Base-by-base conservation (phyloP, 176 grass and related monocot species). In the Luzula sylvatica region DNA sequence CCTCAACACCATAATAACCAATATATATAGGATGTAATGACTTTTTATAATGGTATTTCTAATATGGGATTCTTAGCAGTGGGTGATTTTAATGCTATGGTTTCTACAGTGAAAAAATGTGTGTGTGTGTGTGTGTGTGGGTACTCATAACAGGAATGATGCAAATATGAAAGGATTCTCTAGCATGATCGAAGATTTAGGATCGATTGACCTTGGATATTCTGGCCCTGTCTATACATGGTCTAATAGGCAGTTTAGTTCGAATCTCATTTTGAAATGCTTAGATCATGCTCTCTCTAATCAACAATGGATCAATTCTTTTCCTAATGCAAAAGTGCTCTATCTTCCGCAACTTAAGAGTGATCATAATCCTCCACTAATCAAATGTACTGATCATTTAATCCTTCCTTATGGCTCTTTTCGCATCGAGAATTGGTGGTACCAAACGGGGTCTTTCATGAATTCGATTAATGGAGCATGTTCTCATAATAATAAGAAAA, bases 111-210 rank as follows among this genome's bases (percentile, higher is more conserved):
- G 3, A 17, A 50, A 3, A 50, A 50, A 23, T 23, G 9, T 1
- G n/a, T n/a, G n/a, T n/a, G n/a, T n/a, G n/a, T n/a, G n/a, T n/a
- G n/a, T n/a, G n/a, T n/a, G n/a, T n/a, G 17, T 13, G 20, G 47
- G 47, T 2, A 50, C 7, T 5, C 0, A 2, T 0, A 32, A 3
- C 3, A 0, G 0, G 0, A 0, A 7, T 0, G 20, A 50, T 0
- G 0, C 0, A 3, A 8, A 50, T 20, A 19, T 4, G 0, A 50
- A 1, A 7, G 3, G 15, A 0, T 50, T 50, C 20, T 8, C 5
- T 9, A 8, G 20, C 20, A 20, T 50, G 5, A 23, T 50, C 2
- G 11, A 1, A 19, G 17, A 50, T 4, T 3, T 17, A 0, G 47
- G 47, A 11, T 3, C 20, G 0, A 0, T 23, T 3, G 47, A 50